phyloP scores from a whole-genome alignment of 441 rosid species.

The Aquilaria agallochum region DNA sequence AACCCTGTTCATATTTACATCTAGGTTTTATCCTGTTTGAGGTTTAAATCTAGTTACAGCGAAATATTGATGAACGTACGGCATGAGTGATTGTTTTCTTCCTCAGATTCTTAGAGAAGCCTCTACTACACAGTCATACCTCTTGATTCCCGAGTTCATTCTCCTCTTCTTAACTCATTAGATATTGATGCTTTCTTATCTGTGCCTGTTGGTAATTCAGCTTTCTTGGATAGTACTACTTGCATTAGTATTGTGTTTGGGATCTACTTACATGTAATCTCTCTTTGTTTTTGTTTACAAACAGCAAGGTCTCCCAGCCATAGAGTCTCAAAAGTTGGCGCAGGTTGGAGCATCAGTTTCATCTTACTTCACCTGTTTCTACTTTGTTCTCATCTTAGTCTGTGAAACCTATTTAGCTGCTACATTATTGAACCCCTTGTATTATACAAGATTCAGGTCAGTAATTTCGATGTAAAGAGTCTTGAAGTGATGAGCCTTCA shows the following conservation, averaged over 20 bases:
- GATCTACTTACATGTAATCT: not conserved
- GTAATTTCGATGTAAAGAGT: too few species aligned
- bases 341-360: constrained; percentile 20
- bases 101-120: not conserved
- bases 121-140: too few species aligned
- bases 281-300: not conserved
- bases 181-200: not conserved
- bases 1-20: not conserved
- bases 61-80: not conserved
- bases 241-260: too few species aligned
- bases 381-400: constrained; percentile 19
- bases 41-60: not conserved
- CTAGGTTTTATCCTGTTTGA: not conserved
- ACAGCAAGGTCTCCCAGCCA: constrained; percentile 18
- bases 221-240: not conserved
- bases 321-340: constrained; percentile 15
- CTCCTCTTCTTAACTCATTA: not conserved
- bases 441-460: too few species aligned
- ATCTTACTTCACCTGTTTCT: constrained; percentile 13
- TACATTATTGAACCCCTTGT: too few species aligned
- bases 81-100: too few species aligned
- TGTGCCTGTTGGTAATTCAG: not conserved
- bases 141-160: not conserved
- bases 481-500: too few species aligned
- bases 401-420: not conserved